phyloP scores from a whole-genome alignment of 2,329 filamentous ascomycete species.

The Aspergillus phoenicis region DNA sequence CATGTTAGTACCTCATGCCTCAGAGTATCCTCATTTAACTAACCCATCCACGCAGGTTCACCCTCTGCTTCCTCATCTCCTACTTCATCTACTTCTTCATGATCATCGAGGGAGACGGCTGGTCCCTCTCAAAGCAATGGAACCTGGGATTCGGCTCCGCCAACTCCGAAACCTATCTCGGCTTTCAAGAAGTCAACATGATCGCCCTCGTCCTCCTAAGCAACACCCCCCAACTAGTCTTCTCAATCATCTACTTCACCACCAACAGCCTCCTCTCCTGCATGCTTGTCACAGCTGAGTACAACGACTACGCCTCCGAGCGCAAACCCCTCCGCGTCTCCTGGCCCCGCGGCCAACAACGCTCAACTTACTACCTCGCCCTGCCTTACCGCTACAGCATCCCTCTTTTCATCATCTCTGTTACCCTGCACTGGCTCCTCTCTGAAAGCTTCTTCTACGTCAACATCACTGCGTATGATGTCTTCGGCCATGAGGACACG shows the following conservation, averaged over 20 bases:
- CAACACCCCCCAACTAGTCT: conserved; percentile 35
- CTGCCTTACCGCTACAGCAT: conserved; percentile 44
- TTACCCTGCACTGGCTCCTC: conserved; percentile 50
- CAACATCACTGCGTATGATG: conserved; percentile 28
- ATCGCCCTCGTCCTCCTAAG: conserved; percentile 23
- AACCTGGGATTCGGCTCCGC: background rate
- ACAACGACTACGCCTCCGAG: conserved; percentile 39
- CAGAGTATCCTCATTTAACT: background rate
- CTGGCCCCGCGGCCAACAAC: conserved; percentile 41
- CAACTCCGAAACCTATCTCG: background rate
- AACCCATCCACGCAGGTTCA: background rate
- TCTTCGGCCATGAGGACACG: background rate
- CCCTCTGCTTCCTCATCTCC: background rate
- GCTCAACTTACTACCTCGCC: conserved; percentile 47
- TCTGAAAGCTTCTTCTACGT: conserved; percentile 51
- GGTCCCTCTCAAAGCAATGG: conserved; percentile 2
- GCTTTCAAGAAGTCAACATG: background rate
- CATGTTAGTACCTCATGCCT: background rate
- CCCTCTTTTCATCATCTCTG: conserved; percentile 27
- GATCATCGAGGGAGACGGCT: background rate
- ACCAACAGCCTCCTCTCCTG: conserved; percentile 44
- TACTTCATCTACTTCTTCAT: background rate
- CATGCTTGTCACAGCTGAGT: conserved; percentile 54
- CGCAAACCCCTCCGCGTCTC: conserved; percentile 47
- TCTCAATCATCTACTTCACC: conserved; percentile 38